Base-by-base conservation (phyloP, 1,139 yeast species). In the Entelexis sorbosivorans region DNA sequence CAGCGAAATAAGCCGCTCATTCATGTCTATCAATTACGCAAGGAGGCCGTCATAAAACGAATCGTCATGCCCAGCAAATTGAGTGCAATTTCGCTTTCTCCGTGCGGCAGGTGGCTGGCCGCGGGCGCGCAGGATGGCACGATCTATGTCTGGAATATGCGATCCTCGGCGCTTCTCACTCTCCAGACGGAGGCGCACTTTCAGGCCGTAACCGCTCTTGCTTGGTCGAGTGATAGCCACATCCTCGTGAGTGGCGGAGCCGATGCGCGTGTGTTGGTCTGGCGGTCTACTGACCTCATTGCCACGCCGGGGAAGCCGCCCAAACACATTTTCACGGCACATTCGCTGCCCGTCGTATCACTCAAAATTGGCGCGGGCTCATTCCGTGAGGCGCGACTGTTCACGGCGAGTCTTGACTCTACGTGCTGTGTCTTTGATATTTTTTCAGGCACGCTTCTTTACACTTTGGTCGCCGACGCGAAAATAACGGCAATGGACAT, bases 51-150 rank as follows among this genome's bases (percentile, higher is more conserved):
- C 0, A 87, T 82, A 56, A 96, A 89, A 66, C 75, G 83, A 59
- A 74, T 89, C 40, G 93, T 95, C 0, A 72, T 89, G 13, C 96
- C 97, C 0, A 97, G 87, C 65, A 79, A 78, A 52, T 67, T 89
- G 45, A 67, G 75, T 14, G 40, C 51, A 3, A 64, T 91, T 50
- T 73, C 76, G 0, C 61, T 76, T 2, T 70, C 76, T 16, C 73
- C 73, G 16, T 75, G 73, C 49, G 65, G 64, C 5, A 59, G 59
- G 14, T 86, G 86, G 79, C 68, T 89, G 38, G 74, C 82, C 11
- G 82, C 78, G 3, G 94, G 85, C 57, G 73, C 91, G 48, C 65
- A 72, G 54, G 63, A 81, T 16, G 98, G 97, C 14, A 77, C 81
- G 60, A 60, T 91, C 22, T 84, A 83, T 62, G 66, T 89, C 4